Base-by-base conservation (phyloP, 306 rosid species). In the Casuarina cunninghamiana region DNA sequence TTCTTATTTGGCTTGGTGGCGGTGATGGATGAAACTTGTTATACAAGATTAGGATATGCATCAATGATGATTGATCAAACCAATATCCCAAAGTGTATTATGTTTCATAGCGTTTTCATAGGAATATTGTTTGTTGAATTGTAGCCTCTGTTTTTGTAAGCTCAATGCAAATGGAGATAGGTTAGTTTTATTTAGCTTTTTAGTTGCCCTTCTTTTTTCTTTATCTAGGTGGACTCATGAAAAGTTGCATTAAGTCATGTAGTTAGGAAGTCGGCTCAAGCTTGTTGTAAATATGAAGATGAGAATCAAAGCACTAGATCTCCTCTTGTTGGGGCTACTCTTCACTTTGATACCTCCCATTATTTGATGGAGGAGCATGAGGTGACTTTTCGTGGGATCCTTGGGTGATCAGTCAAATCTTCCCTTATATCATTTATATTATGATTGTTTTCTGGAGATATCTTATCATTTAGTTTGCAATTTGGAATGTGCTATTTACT, bases 91-190 rank as follows among this genome's bases (percentile, higher is more conserved):
- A 80, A 50, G 75, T 63, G 2, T 74, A 44, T 77, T 46, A 26
- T 67, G 74, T 46, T 81, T 10, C 16, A 10, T 92, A 94, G 97
- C 90, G 90, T 87, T 90, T 92, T 80, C 98, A 90, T 83, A 89
- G 94, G 84, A 88, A 85, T 83, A 82, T 90, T 75, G 96, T 90
- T 73, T 96, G 94, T 61, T 93, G 96, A 39, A 82, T 90, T 50
- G 96, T 89, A 83, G 92, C 92, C 58, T 83, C 89, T 66, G 80
- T 82, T 21, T 85, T 96, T 67, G 42, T 85, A 69, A 88, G 97
- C 87, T 77, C 88, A 76, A 94, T 92, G 87, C 95, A 94, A 86
- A 87, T 90, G 91, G 92, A 88, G 71, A 89, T 92, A 79, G 96
- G 97, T 92, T 78, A 83, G 60, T 73, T 61, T 69, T 53, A 71